These are phyloP conservation scores for Mortierella sp. DNA, from an alignment of 371 early-diverging fungal species.

Conservation along the genomic window DNA sequence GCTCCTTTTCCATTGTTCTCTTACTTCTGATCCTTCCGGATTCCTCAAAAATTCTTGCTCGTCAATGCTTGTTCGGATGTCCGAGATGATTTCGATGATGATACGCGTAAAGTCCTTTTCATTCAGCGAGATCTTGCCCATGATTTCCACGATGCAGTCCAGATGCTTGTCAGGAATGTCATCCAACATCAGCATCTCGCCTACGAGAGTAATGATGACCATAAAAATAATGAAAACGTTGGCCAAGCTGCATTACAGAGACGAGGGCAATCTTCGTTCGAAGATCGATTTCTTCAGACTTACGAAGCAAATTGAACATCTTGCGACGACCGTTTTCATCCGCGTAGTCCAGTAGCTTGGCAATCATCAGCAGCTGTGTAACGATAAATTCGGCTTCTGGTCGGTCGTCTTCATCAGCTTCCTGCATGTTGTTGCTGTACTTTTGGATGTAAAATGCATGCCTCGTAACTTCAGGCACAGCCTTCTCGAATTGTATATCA, in stretches of 20 bases:
- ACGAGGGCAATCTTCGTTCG: too few species aligned
- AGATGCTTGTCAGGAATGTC: constrained; percentile 81
- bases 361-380: constrained; percentile 80
- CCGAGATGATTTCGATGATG: constrained; percentile 84
- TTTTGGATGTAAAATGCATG: constrained; percentile 77
- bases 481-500: constrained; percentile 67
- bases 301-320: constrained; percentile 82
- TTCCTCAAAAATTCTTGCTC: constrained; percentile 46
- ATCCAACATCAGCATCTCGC: constrained; percentile 74
- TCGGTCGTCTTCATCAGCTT: constrained; percentile 68
- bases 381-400: constrained; percentile 81
- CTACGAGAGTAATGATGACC: constrained; percentile 38
- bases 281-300: constrained; percentile 23
- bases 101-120: constrained; percentile 89
- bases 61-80: constrained; percentile 61
- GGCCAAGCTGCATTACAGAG: too few species aligned
- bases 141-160: constrained; percentile 74
- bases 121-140: constrained; percentile 78
- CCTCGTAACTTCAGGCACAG: constrained; percentile 79
- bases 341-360: constrained; percentile 81
- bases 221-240: too few species aligned
- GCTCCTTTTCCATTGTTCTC: not conserved
- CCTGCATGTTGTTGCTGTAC: constrained; percentile 70
- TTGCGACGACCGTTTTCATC: constrained; percentile 89
- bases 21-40: constrained; percentile 38